Conservation (phyloP, 192 early-diverging fungal species). For the Coemansia sp. region DNA sequence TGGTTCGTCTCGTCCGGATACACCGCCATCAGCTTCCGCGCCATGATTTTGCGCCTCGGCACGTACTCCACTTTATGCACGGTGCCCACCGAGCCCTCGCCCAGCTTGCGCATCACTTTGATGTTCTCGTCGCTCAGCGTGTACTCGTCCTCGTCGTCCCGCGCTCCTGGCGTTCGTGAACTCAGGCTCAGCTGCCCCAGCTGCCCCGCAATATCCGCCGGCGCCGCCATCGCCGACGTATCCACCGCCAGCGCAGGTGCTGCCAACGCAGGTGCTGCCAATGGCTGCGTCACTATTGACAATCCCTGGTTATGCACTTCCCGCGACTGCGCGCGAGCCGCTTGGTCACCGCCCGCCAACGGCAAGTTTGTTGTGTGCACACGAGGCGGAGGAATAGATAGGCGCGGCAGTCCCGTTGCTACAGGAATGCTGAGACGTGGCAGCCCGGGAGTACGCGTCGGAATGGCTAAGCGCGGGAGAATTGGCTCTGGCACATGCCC, state of each 20-base stretch:
- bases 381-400: slow-evolving; percentile 19
- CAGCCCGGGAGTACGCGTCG: neutral
- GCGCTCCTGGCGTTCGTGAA: neutral
- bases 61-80: slow-evolving; percentile 83
- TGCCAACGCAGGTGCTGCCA: neutral
- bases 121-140: slow-evolving; percentile 66
- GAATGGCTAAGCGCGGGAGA: slow-evolving; percentile 18
- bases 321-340: slow-evolving; percentile 48
- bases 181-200: slow-evolving; percentile 30
- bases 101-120: slow-evolving; percentile 71
- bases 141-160: slow-evolving; percentile 37
- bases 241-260: neutral
- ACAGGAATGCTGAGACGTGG: neutral
- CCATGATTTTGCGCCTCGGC: slow-evolving; percentile 80
- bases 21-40: slow-evolving; percentile 78
- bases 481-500: slow-evolving; percentile 29
- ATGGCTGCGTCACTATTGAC: slow-evolving; percentile 15
- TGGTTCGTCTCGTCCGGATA: slow-evolving; percentile 70
- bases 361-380: slow-evolving; percentile 38
- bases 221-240: slow-evolving; percentile 13
- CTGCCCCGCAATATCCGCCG: slow-evolving; percentile 16
- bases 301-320: slow-evolving; percentile 42
- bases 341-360: slow-evolving; percentile 24
- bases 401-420: too few relatives aligned
- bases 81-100: slow-evolving; percentile 91